These are phyloP conservation scores for Podaxis sp. DNA, from an alignment of 768 basidiomycete genomes.

Conservation along the genomic window DNA sequence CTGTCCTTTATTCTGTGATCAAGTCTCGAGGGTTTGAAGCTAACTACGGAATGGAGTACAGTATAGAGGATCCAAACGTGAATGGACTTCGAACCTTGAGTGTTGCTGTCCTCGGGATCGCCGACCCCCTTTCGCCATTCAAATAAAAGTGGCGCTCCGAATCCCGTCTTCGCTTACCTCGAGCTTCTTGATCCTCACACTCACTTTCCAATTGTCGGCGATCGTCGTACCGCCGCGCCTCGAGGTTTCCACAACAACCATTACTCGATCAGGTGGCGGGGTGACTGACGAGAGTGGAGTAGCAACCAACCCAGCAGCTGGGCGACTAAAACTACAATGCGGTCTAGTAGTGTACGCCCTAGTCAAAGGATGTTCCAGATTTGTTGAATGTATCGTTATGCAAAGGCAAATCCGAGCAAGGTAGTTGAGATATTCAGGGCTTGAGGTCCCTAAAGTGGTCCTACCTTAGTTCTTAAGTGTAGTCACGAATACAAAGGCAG, in stretches of 20 bases:
- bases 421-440: too few relatives aligned
- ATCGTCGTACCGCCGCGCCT: neutral
- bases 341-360: neutral
- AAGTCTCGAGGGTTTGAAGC: neutral
- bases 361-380: neutral
- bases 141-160: neutral
- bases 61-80: too few relatives aligned
- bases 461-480: too few relatives aligned
- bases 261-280: neutral
- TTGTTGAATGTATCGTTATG: neutral
- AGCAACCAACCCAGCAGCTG: neutral
- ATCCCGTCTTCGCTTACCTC: neutral
- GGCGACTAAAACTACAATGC: neutral
- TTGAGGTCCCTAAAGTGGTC: too few relatives aligned
- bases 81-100: too few relatives aligned
- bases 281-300: neutral
- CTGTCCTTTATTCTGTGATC: neutral
- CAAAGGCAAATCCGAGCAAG: too few relatives aligned
- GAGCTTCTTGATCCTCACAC: neutral
- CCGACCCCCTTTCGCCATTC: neutral
- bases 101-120: neutral
- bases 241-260: neutral
- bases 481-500: too few relatives aligned
- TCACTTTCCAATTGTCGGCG: neutral
- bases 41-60: too few relatives aligned